Base-by-base conservation (phyloP, 306 rosid genomes). In the Inga oerstediana region DNA sequence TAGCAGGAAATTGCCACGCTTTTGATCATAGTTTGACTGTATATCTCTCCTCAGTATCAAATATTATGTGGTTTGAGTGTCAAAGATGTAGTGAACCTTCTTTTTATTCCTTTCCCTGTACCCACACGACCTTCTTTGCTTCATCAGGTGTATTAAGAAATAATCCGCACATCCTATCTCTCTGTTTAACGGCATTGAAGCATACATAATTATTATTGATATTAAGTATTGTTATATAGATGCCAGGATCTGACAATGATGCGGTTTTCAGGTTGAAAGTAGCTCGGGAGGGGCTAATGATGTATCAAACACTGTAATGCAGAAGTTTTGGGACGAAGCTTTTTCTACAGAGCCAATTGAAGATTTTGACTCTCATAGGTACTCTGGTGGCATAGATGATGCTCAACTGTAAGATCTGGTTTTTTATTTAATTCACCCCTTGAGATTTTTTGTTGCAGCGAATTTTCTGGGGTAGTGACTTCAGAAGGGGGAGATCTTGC, bases 291-390 rank as follows among this genome's bases (percentile, higher is more conserved):
- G 94, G 75, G 98, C 85, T 79, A 92, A 86, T 81, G 98, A 92
- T 85, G 68, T 92, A 87, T 93, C 97, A 86, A 91, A 85, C 91
- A 90, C 97, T 86, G 87, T 94, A 85, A 93, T 96, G 98, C 98
- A 96, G 85, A 94, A 89, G 77, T 96, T 96, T 85, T 96, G 99
- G 99, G 99, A 96, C 81, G 94, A 98, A 3, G 97, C 98, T 62
- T 85, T 94, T 84, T 82, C 91, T 73, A 77, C 90, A 84, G 99
- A 94, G 81, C 92, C 97, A 19, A 91, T 96, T 66, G 99, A 96
- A 85, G 99, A 93, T 85, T 86, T 72, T 80, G 99, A 96, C 78
- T 87, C 93, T 74, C 94, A 91, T 32, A 96, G 98, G 98, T 91
- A 86, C n/a, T 67, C 48, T 39, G 67, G 30, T 70, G 73, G 39